Evolutionary conservation across 2,329 filamentous ascomycete genomes (phyloP).

Genomic region (Elsinoe ampelina): DNA sequence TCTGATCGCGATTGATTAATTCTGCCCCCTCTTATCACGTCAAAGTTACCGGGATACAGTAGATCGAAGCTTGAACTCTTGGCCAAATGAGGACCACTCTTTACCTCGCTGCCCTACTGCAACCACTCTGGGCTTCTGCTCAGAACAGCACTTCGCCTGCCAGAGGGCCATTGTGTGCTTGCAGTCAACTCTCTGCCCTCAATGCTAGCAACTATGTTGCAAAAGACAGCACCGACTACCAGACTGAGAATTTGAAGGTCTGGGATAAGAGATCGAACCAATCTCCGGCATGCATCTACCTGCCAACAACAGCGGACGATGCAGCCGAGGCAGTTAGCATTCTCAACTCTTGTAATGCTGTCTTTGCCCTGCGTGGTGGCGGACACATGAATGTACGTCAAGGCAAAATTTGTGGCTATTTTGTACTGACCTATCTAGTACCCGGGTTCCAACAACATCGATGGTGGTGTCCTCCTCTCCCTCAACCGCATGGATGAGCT

Average conservation of each 20-base stretch:
- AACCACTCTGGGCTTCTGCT: background rate
- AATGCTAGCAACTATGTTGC: background rate
- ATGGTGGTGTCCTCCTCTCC: conserved; percentile 21
- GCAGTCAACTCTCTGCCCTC: background rate
- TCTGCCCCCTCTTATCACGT: background rate
- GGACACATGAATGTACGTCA: conserved; percentile 1
- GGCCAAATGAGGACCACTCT: background rate
- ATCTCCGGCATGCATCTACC: background rate
- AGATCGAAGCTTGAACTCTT: background rate
- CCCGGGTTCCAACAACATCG: conserved; percentile 17
- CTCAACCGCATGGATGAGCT: conserved; percentile 11
- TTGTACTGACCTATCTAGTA: background rate
- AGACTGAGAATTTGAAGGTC: background rate
- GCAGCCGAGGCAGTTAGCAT: background rate
- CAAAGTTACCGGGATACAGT: background rate
- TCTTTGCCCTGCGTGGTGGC: background rate
- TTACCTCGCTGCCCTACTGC: background rate
- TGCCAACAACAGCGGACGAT: background rate
- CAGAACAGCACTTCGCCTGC: background rate
- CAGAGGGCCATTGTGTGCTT: background rate
- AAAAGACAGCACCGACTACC: background rate
- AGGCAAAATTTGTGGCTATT: background rate
- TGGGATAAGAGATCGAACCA: background rate
- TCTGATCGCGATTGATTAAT: background rate
- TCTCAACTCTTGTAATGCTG: background rate